A percentile compares a stretch with the other conserved stretches of the same genome.
These are phyloP conservation scores for Ophiostoma ulmi DNA, from an alignment of 2,329 filamentous ascomycete species.

Conservation along the genomic window DNA sequence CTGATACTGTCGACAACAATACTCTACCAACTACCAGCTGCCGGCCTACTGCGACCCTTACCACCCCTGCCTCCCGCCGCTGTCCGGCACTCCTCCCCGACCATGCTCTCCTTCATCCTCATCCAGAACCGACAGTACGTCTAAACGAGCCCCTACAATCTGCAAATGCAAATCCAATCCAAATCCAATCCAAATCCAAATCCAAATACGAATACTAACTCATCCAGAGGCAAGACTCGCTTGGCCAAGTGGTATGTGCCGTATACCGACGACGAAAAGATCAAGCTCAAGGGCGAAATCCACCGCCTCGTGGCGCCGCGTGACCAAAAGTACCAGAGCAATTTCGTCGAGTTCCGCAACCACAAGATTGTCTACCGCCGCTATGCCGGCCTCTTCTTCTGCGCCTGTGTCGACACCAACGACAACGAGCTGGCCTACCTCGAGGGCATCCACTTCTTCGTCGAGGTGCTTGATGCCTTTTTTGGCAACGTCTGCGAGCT, in stretches of 20 bases:
- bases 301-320: constrained; percentile 95
- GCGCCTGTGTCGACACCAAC: constrained; percentile 96
- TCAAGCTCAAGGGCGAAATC: constrained; percentile 97
- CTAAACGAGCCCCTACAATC: background rate
- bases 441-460: constrained; percentile 98
- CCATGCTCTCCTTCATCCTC: constrained; percentile 77
- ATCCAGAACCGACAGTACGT: constrained; percentile 81
- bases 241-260: constrained; percentile 98
- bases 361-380: constrained; percentile 97
- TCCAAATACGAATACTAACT: background rate
- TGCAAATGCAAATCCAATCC: background rate
- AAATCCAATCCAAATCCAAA: too few relatives aligned
- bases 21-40: background rate
- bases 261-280: constrained; percentile 97
- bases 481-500: constrained; percentile 99
- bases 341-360: constrained; percentile 94
- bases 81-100: background rate
- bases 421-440: constrained; percentile 97
- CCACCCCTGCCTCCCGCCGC: background rate
- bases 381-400: constrained; percentile 98
- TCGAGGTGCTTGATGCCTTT: constrained; percentile 96
- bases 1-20: background rate
- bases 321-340: constrained; percentile 99
- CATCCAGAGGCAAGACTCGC: constrained; percentile 83
- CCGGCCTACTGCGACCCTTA: background rate